phyloP scores from a whole-genome alignment of 495 filamentous ascomycete species.

The Neurospora sp. region DNA sequence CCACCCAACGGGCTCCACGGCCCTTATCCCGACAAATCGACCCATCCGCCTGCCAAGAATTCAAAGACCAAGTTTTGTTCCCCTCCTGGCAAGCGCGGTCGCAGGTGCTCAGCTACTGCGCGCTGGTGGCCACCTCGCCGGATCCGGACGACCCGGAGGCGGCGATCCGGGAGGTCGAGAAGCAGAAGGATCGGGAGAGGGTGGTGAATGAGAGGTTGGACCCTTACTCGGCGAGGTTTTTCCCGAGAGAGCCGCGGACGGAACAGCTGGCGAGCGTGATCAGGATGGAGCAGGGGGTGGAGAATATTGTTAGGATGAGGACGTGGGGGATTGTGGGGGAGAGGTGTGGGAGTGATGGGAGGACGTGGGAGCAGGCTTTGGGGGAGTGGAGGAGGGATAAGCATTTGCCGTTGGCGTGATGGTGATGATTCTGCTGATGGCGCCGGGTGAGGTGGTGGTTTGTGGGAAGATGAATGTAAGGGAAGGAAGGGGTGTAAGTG shows the following conservation, averaged over 20 bases:
- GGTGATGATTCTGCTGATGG: neutral
- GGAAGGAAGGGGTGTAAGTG: neutral
- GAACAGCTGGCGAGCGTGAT: slow-evolving; percentile 69
- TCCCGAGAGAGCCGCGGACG: slow-evolving; percentile 73
- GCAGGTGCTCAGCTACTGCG: slow-evolving; percentile 83
- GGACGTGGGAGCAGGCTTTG: slow-evolving; percentile 53
- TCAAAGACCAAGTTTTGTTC: slow-evolving; percentile 74
- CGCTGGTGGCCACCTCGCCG: slow-evolving; percentile 73
- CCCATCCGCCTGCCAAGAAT: slow-evolving; percentile 49
- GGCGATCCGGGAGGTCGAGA: slow-evolving; percentile 58
- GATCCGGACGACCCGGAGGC: slow-evolving; percentile 84
- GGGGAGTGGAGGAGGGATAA: slow-evolving; percentile 29
- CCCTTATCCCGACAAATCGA: slow-evolving; percentile 48
- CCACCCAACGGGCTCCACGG: slow-evolving; percentile 41
- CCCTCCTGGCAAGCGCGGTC: slow-evolving; percentile 80
- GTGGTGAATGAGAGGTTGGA: slow-evolving; percentile 85
- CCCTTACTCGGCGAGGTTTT: slow-evolving; percentile 81
- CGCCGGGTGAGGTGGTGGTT: neutral
- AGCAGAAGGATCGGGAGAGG: slow-evolving; percentile 57
- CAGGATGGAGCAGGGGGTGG: slow-evolving; percentile 76
- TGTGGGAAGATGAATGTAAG: neutral
- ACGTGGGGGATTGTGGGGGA: slow-evolving; percentile 78
- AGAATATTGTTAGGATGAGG: slow-evolving; percentile 72
- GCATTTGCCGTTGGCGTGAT: neutral
- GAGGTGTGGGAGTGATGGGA: slow-evolving; percentile 49